A percentile compares a stretch with the other conserved stretches of the same genome.
These are phyloP conservation scores for Senna tora DNA, from an alignment of 306 rosid species.

Conservation along the genomic window DNA sequence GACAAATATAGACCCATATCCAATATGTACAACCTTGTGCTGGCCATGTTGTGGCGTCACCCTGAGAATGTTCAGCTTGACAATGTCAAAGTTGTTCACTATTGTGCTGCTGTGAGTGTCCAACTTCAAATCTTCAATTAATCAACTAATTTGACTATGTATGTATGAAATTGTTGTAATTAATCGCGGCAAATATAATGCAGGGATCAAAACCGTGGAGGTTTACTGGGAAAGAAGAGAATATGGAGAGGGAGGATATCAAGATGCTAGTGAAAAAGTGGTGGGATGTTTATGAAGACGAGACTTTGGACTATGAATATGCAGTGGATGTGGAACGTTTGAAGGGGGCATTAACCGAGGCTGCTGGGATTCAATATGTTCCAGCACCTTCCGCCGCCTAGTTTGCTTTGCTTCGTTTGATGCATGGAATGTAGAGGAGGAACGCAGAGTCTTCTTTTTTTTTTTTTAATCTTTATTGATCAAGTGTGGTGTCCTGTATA, in stretches of 20 bases:
- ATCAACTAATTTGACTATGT: too few relatives aligned
- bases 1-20: slow-evolving; percentile 66
- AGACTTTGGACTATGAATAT: slow-evolving; percentile 59
- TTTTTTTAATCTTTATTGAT: not conserved
- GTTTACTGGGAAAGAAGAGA: slow-evolving; percentile 71
- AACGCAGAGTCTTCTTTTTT: slow-evolving; percentile 2
- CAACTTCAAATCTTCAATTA: too few relatives aligned
- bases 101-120: slow-evolving; percentile 76
- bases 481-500: not conserved
- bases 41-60: slow-evolving; percentile 93
- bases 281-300: slow-evolving; percentile 82
- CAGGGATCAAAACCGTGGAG: slow-evolving; percentile 97
- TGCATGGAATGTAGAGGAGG: not conserved
- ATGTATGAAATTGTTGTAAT: too few relatives aligned
- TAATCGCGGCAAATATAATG: too few relatives aligned
- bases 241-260: slow-evolving; percentile 84
- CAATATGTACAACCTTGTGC: slow-evolving; percentile 60
- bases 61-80: slow-evolving; percentile 70
- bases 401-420: not conserved
- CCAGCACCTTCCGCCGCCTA: slow-evolving; percentile 66
- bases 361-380: slow-evolving; percentile 31
- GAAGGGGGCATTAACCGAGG: slow-evolving; percentile 40
- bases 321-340: slow-evolving; percentile 17
- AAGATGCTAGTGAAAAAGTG: slow-evolving; percentile 78
- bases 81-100: slow-evolving; percentile 79